Base-by-base conservation (phyloP, 352 stramenopile genomes). In the Thalassiosira allenii region DNA sequence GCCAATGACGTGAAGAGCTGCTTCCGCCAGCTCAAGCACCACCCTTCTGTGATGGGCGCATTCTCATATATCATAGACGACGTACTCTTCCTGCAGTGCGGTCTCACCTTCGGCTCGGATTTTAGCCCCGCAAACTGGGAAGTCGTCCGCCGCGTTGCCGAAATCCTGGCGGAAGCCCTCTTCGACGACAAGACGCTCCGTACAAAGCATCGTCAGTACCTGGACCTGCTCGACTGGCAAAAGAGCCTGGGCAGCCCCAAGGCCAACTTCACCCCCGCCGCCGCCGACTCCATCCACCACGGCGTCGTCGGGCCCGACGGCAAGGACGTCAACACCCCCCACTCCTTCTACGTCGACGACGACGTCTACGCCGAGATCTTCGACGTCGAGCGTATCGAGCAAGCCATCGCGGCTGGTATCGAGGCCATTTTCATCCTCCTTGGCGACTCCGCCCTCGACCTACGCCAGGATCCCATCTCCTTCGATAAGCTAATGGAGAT, bases 351-450 rank as follows among this genome's bases (percentile, higher is more conserved):
- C 54, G 51, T 84, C 0, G 67, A 84, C 23, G 68, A 84, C 14
- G 57, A 68, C 25, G 20, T 79, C 6, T 75, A 72, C 12, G 52
- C 53, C 17, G 56, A 84, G 9, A 41, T 84, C 9, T 75, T 66
- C 47, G 34, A 75, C 25, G 20, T 27, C 0, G n/a, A 43, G 0
- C 25, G 75, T 3, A 56, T 86, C 20, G n/a, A 73, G 34, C 65
- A 57, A 52, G 32, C 33, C 0, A 29, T 71, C 17, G 78, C 71
- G 2, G 59, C 70, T 0, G 54, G 41, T 2, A 79, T 86, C 27
- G 71, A 86, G 69, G 58, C 70, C 9, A 64, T 86, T 3, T 82
- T 81, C 29, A 64, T 71, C 22, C 5, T 81, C 0, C 41, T 78
- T 3, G 78, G 70, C 2, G 17, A 81, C 12, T 66, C 64, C 1